These are phyloP conservation scores for Penicillium ucsense DNA, from an alignment of 495 filamentous ascomycete species.

Conservation along the genomic window DNA sequence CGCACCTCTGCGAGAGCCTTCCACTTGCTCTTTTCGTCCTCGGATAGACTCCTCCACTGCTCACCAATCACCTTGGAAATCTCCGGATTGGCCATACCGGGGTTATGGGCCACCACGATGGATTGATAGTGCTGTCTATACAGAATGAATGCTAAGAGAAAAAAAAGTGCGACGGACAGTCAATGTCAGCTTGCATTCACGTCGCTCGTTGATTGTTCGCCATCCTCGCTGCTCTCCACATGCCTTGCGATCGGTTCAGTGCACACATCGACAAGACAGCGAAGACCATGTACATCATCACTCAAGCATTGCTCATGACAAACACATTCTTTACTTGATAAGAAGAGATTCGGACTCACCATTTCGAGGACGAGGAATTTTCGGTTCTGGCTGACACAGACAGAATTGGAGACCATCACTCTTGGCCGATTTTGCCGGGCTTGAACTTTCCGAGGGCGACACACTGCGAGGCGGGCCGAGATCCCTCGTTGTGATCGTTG, in stretches of 20 bases:
- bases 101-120: conserved; percentile 67
- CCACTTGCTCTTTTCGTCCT: conserved; percentile 78
- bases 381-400: conserved; percentile 86
- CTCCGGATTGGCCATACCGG: conserved; percentile 88
- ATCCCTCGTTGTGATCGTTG: conserved; percentile 6
- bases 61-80: conserved; percentile 98
- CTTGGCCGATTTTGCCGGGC: conserved; percentile 25
- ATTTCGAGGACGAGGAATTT: conserved; percentile 90
- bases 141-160: conserved; percentile 78
- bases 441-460: conserved; percentile 25
- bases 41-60: conserved; percentile 70
- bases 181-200: not conserved
- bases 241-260: conserved; percentile 4
- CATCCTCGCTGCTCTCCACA: not conserved
- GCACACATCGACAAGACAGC: not conserved
- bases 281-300: too few relatives aligned
- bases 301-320: too few relatives aligned
- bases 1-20: conserved; percentile 75
- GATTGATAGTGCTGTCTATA: conserved; percentile 93
- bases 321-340: too few relatives aligned
- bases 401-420: conserved; percentile 56
- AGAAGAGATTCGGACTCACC: conserved; percentile 48
- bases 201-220: too few relatives aligned
- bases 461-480: conserved; percentile 13
- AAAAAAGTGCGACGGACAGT: conserved; percentile 8